Evolutionary conservation across 176 grass and related monocot species (phyloP).

Genomic region (Ensete ventricosum): DNA sequence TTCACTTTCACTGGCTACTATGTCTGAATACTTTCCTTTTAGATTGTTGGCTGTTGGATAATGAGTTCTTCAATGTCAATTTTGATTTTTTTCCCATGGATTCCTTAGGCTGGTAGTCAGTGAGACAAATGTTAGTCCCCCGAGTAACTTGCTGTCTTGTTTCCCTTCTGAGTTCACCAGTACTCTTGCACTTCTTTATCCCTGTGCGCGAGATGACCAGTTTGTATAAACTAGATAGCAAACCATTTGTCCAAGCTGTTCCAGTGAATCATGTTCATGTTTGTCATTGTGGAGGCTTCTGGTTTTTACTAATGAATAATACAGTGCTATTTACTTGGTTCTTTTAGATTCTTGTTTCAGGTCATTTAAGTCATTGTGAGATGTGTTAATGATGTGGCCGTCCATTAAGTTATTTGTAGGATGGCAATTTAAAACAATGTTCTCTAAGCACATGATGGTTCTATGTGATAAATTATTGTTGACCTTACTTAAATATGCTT

Average conservation of each 20-base stretch:
- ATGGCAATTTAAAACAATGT: no score
- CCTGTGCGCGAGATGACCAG: neutral
- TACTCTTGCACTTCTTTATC: neutral
- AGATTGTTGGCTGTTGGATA: neutral
- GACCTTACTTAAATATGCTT: no score
- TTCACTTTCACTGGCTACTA: slow-evolving; percentile 74
- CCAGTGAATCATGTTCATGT: neutral
- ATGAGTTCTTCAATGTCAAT: neutral
- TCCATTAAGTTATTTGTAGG: no score
- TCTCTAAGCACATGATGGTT: no score
- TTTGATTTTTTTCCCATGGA: slow-evolving; percentile 2
- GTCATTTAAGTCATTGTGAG: no score
- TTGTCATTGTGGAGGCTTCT: no score
- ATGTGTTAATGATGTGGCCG: no score
- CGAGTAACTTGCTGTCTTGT: slow-evolving; percentile 8
- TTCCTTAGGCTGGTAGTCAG: slow-evolving; percentile 3
- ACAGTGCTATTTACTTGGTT: no score
- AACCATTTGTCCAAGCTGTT: neutral
- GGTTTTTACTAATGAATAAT: no score
- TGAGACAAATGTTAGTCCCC: neutral
- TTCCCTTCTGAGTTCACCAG: neutral
- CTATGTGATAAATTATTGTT: no score
- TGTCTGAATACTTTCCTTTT: slow-evolving; percentile 23
- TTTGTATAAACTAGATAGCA: neutral
- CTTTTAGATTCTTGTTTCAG: no score